Conservation (phyloP, 148 eudicot species). For the Polygonum aviculare region DNA sequence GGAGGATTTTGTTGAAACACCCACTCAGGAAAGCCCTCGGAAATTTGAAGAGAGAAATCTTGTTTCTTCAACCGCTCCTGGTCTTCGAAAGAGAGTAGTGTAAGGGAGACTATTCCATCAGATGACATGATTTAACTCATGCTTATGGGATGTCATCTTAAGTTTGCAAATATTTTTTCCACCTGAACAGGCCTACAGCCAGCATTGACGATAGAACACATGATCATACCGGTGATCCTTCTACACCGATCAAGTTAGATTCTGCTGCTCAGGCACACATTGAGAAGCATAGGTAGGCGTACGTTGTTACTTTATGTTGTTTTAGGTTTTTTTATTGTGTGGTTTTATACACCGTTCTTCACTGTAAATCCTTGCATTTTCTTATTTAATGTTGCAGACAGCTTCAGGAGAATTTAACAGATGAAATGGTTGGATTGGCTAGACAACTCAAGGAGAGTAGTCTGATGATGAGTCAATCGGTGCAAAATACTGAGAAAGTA, state of each 20-base stretch:
- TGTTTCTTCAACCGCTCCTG: conserved; percentile 33
- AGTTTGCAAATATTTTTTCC: not conserved
- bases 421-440: conserved; percentile 92
- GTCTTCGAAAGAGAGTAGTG: conserved; percentile 74
- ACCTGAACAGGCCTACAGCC: conserved; percentile 38
- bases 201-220: conserved; percentile 30
- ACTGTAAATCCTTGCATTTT: conserved; percentile 8
- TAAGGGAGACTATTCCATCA: conserved; percentile 27
- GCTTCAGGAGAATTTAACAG: conserved; percentile 97
- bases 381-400: conserved; percentile 36
- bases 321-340: not conserved
- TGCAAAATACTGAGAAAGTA: conserved; percentile 82
- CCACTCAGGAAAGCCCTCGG: conserved; percentile 30
- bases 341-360: not conserved
- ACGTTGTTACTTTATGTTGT: not conserved
- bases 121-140: not conserved
- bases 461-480: conserved; percentile 68
- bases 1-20: conserved; percentile 30
- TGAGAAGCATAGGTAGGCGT: conserved; percentile 68
- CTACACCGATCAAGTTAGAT: conserved; percentile 59
- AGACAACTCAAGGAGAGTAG: conserved; percentile 83
- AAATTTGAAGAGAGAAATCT: conserved; percentile 34
- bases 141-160: not conserved
- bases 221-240: conserved; percentile 30
- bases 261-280: conserved; percentile 53